Conservation (phyloP, 495 filamentous ascomycete genomes). For the Penicillium egyptiacum region DNA sequence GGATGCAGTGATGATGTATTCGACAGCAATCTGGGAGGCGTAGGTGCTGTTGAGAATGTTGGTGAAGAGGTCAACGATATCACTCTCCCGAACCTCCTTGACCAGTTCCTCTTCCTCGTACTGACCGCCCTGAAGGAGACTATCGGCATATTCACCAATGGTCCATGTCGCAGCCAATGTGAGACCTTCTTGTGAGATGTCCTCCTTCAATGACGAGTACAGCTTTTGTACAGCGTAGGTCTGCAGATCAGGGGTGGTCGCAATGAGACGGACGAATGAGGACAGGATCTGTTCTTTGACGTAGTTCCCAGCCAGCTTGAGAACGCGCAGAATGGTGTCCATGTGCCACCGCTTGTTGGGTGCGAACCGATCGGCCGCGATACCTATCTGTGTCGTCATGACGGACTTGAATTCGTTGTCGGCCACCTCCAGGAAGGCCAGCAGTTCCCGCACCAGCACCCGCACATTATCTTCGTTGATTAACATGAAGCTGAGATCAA, state of each 20-base stretch:
- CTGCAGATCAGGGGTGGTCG: constrained; percentile 90
- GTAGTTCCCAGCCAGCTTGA: constrained; percentile 91
- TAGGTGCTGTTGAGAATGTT: constrained; percentile 93
- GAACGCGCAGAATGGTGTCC: constrained; percentile 93
- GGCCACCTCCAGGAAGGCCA: constrained; percentile 93
- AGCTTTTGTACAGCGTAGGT: constrained; percentile 96
- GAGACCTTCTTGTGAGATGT: constrained; percentile 94
- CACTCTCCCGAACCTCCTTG: constrained; percentile 82
- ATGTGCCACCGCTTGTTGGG: constrained; percentile 98
- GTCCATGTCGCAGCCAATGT: constrained; percentile 96
- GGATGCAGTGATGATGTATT: constrained; percentile 92
- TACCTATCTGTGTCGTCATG: constrained; percentile 96
- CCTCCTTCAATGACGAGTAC: constrained; percentile 84
- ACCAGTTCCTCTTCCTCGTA: constrained; percentile 96
- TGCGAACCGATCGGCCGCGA: constrained; percentile 92
- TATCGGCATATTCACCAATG: constrained; percentile 95
- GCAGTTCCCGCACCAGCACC: constrained; percentile 84
- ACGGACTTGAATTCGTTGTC: constrained; percentile 98
- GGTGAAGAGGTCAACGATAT: constrained; percentile 85
- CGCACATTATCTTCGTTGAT: constrained; percentile 97
- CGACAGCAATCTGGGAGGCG: constrained; percentile 79
- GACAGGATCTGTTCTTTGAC: constrained; percentile 98
- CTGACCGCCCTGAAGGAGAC: constrained; percentile 79
- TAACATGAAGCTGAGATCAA: constrained; percentile 95
- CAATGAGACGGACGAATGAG: constrained; percentile 92